phyloP scores from a whole-genome alignment of 2,329 filamentous ascomycete species.

The Talaromyces sp. region DNA sequence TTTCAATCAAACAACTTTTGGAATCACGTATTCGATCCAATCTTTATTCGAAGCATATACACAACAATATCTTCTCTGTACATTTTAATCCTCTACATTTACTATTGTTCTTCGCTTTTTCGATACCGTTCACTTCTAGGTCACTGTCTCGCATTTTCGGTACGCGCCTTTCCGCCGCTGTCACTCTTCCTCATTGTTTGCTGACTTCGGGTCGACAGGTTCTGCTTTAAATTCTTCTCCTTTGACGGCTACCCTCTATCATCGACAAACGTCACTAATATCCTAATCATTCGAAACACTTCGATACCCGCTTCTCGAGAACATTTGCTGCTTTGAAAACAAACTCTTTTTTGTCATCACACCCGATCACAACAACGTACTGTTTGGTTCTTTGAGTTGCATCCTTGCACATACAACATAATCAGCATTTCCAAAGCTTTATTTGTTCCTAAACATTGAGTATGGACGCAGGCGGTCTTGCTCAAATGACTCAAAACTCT shows the following conservation, averaged over 20 bases:
- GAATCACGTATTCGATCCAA: not conserved
- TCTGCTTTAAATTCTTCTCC: constrained; percentile 12
- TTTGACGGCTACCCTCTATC: constrained; percentile 10
- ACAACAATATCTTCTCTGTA: constrained; percentile 17
- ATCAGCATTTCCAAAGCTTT: constrained; percentile 26
- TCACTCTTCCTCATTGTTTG: not conserved
- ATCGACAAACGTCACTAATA: constrained; percentile 10
- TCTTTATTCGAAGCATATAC: constrained; percentile 16
- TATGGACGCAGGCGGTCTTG: constrained; percentile 96
- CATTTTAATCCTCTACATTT: constrained; percentile 18
- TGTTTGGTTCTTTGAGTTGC: constrained; percentile 6
- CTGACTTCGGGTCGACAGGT: constrained; percentile 2
- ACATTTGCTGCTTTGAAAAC: not conserved
- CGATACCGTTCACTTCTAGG: constrained; percentile 17
- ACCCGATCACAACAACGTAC: constrained; percentile 7
- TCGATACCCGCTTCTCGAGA: constrained; percentile 2
- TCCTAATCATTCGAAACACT: constrained; percentile 8
- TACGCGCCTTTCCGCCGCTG: constrained; percentile 12
- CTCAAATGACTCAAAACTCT: constrained; percentile 96
- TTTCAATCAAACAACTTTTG: not conserved
- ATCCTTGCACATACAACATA: constrained; percentile 22
- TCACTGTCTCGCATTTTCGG: constrained; percentile 19
- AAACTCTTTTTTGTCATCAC: constrained; percentile 8
- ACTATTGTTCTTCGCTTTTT: constrained; percentile 14
- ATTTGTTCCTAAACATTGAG: constrained; percentile 32